Evolutionary conservation across 2,329 filamentous ascomycete genomes (phyloP), one percentile per base, ranked within the genome.

Genomic region (Paradendryphiella salina): DNA sequence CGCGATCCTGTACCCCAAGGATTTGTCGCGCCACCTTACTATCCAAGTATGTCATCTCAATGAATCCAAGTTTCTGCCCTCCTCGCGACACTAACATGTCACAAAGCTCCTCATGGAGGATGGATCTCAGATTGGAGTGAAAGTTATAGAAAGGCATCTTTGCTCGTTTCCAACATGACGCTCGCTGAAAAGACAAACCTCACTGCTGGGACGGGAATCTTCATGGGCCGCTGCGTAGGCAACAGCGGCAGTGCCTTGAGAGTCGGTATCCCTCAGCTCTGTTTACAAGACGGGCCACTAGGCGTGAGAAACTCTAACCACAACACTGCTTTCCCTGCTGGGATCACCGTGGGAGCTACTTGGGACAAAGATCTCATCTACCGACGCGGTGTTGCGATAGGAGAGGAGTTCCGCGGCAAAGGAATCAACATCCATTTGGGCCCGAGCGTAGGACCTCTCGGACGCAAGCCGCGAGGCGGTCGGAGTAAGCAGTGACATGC

Each of bases 121-220:
- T 91, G 88, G 85, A 75, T 80, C 0, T 73, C 80, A 5, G 81
- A 82, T 50, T 93, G 89, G 89, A 76, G 76, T 17, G 81, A 82
- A 14, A 86, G 87, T 60, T 93, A 91, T 65, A 75, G 75, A 44
- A 90, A 88, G 63, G 89, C 89, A 1, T 79, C 84, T 50, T 72
- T 77, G 3, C 71, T 92, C 11, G 88, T 93, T 13, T 82, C 83
- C 45, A 81, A 84, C 39, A 89, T 93, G 88, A 92, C 88, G 0
- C 73, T 93, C 48, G 88, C 87, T 1, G 89, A 92, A 69, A 93
- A 92, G 75, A 85, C 87, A 3, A 92, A 91, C 65, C 79, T 91
- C 43, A 90, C 87, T 0, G 82, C 82, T 1, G 88, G 88, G 3
- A 86, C 82, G 1, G 88, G 88, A 1, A 80, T 86, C 34, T 86